Conservation (phyloP, 805 yeast species). For the Cyberlindnera suaveolens region DNA sequence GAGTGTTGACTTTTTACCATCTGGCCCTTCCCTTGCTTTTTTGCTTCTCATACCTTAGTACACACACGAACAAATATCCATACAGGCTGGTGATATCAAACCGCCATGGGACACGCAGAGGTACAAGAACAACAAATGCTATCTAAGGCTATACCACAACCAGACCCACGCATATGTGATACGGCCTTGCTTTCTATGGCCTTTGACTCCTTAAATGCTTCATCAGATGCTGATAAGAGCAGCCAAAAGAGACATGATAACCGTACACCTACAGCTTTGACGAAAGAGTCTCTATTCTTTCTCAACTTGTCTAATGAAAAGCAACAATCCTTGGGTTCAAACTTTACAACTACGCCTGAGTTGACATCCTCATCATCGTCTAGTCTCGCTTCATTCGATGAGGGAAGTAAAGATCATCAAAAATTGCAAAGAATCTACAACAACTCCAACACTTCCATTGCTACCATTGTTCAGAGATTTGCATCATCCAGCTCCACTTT, state of each 20-base stretch:
- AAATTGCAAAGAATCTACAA: constrained; percentile 8
- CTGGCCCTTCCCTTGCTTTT: no score
- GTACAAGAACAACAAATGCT: not conserved
- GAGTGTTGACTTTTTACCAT: no score
- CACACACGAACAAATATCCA: no score
- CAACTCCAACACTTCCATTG: constrained; percentile 20
- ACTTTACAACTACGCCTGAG: constrained; percentile 15
- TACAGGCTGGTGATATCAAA: no score
- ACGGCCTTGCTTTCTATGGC: not conserved
- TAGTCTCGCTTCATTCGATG: constrained; percentile 17
- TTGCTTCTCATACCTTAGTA: no score
- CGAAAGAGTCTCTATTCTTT: constrained; percentile 10
- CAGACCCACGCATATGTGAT: not conserved
- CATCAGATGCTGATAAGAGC: not conserved
- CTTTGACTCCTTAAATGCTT: not conserved
- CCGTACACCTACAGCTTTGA: not conserved
- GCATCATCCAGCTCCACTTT: constrained; percentile 20
- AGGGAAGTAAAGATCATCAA: constrained; percentile 15
- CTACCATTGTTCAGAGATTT: constrained; percentile 21
- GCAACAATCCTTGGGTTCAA: constrained; percentile 1
- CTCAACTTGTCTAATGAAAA: constrained; percentile 4
- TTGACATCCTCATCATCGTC: constrained; percentile 13
- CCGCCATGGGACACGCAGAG: no score
- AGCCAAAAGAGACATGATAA: no score
- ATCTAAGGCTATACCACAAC: not conserved